Evolutionary conservation across 192 early-diverging fungal genomes (phyloP).

Genomic region (Coemansia erecta): DNA sequence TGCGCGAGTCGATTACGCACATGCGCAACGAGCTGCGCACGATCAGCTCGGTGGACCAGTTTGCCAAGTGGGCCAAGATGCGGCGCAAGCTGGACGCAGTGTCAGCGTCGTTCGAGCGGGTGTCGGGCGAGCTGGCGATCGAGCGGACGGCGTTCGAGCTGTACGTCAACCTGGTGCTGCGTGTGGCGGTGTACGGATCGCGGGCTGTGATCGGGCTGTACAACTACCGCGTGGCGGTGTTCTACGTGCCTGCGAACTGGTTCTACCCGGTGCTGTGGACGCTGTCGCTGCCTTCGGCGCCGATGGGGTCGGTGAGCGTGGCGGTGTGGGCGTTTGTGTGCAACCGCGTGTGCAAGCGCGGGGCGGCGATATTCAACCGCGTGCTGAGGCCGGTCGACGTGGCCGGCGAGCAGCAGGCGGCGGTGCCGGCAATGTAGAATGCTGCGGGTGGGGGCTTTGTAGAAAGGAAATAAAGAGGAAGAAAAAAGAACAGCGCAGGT

Average conservation of each 20-base stretch:
- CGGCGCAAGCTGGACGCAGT: slow-evolving; percentile 74
- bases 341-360: slow-evolving; percentile 57
- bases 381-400: slow-evolving; percentile 17
- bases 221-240: slow-evolving; percentile 68
- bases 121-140: slow-evolving; percentile 60
- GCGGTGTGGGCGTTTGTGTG: slow-evolving; percentile 76
- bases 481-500: too few relatives aligned
- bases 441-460: neutral
- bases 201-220: slow-evolving; percentile 64
- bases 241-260: slow-evolving; percentile 75
- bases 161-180: slow-evolving; percentile 70
- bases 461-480: too few relatives aligned
- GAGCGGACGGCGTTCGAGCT: slow-evolving; percentile 74
- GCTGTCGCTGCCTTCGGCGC: slow-evolving; percentile 71
- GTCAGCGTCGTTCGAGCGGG: slow-evolving; percentile 66
- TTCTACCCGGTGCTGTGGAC: slow-evolving; percentile 71
- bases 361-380: slow-evolving; percentile 27
- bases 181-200: slow-evolving; percentile 60
- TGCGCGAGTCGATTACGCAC: slow-evolving; percentile 61
- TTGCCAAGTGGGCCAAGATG: slow-evolving; percentile 90
- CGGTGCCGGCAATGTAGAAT: neutral
- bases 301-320: slow-evolving; percentile 74
- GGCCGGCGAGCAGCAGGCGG: slow-evolving; percentile 1
- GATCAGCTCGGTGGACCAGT: slow-evolving; percentile 83
- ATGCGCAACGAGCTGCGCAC: slow-evolving; percentile 63